phyloP scores from a whole-genome alignment of 768 basidiomycete genomes.

The Filobasidium wieringae region DNA sequence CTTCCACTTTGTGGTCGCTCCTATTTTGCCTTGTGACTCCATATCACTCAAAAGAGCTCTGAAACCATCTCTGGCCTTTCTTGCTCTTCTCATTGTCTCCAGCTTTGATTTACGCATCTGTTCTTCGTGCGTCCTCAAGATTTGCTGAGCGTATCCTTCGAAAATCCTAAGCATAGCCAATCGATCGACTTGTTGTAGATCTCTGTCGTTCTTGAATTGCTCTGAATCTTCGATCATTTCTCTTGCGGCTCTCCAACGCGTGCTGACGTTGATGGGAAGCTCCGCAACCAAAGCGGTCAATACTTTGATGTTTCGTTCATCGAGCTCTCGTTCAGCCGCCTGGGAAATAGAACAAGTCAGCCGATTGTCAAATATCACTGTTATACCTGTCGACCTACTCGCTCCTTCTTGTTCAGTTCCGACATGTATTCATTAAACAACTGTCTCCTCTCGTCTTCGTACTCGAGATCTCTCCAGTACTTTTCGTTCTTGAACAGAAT shows the following conservation, averaged over 20 bases:
- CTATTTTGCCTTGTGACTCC: constrained; percentile 55
- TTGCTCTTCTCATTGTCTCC: constrained; percentile 68
- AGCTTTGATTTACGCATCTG: constrained; percentile 66
- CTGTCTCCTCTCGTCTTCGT: constrained; percentile 71
- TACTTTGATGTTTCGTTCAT: constrained; percentile 59
- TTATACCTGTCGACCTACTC: constrained; percentile 54
- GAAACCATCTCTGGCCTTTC: constrained; percentile 86
- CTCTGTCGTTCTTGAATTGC: constrained; percentile 63
- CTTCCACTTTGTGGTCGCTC: constrained; percentile 82
- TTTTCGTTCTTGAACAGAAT: constrained; percentile 73
- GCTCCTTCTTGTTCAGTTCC: constrained; percentile 76
- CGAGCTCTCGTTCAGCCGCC: constrained; percentile 25
- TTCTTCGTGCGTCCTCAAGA: constrained; percentile 84
- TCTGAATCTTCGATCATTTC: constrained; percentile 61
- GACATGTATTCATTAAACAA: constrained; percentile 86
- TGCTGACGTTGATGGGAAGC: constrained; percentile 81
- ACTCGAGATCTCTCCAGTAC: constrained; percentile 68
- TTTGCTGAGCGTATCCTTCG: constrained; percentile 81
- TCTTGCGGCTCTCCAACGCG: constrained; percentile 79
- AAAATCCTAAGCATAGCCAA: constrained; percentile 86
- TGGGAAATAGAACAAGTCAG: constrained; percentile 1
- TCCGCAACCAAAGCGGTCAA: constrained; percentile 74
- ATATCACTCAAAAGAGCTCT: constrained; percentile 64
- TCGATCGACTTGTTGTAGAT: constrained; percentile 70
- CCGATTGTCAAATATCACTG: too few species aligned